A percentile compares a stretch with the other conserved stretches of the same genome.
Evolutionary conservation across 305 asterid species (phyloP).

Genomic region (Fraxinus velutina): DNA sequence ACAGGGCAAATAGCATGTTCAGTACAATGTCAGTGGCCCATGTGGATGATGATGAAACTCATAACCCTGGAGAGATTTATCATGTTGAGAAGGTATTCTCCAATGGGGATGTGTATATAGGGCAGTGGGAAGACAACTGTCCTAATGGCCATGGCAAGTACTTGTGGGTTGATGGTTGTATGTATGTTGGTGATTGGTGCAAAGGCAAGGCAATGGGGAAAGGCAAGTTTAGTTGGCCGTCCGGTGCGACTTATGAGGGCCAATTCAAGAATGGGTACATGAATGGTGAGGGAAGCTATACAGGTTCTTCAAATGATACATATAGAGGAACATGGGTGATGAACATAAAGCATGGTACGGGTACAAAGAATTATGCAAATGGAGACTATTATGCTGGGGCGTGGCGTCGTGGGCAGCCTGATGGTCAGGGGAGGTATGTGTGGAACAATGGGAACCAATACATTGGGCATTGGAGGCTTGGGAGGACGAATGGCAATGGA

Average conservation of each 20-base stretch:
- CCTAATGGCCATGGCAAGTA: slow-evolving; percentile 82
- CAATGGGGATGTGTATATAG: slow-evolving; percentile 71
- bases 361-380: slow-evolving; percentile 52
- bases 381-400: slow-evolving; percentile 80
- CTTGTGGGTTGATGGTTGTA: slow-evolving; percentile 83
- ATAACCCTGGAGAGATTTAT: slow-evolving; percentile 34
- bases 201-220: slow-evolving; percentile 58
- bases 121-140: slow-evolving; percentile 62
- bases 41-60: slow-evolving; percentile 69
- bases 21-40: slow-evolving; percentile 87
- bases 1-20: slow-evolving; percentile 41
- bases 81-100: slow-evolving; percentile 62
- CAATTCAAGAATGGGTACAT: slow-evolving; percentile 69
- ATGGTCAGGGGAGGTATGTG: slow-evolving; percentile 76
- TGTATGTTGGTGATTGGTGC: slow-evolving; percentile 82
- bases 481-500: slow-evolving; percentile 73
- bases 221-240: slow-evolving; percentile 92
- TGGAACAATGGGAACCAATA: slow-evolving; percentile 81
- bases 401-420: slow-evolving; percentile 57
- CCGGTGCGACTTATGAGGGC: slow-evolving; percentile 90
- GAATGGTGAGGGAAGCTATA: slow-evolving; percentile 86
- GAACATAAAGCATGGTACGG: slow-evolving; percentile 66
- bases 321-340: slow-evolving; percentile 69
- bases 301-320: slow-evolving; percentile 58
- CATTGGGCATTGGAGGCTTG: slow-evolving; percentile 72